Evolutionary conservation across 2,329 filamentous ascomycete species (phyloP).

Genomic region (Cadophora malorum): DNA sequence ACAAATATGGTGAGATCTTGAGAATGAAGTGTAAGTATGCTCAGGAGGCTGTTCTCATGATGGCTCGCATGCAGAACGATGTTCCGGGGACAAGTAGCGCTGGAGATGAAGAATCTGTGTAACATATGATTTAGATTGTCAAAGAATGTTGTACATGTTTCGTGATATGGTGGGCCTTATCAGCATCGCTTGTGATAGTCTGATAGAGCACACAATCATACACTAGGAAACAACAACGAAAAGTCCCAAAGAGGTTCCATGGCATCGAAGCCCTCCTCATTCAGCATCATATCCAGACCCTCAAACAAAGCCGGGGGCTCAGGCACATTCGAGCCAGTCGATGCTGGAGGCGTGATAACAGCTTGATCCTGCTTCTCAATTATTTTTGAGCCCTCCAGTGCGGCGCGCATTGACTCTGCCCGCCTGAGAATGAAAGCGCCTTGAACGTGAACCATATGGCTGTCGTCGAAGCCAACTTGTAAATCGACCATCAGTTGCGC

Average conservation of each 20-base stretch:
- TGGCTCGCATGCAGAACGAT: background rate
- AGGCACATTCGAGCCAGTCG: background rate
- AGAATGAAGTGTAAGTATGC: background rate
- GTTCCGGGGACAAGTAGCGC: background rate
- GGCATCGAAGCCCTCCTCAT: conserved; percentile 21
- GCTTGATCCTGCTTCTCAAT: background rate
- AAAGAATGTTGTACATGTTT: background rate
- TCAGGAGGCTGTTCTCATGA: background rate
- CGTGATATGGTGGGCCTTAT: background rate
- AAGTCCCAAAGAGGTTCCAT: conserved; percentile 28
- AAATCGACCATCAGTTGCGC: conserved; percentile 26
- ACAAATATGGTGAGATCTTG: background rate
- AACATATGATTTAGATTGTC: background rate
- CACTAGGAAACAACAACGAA: conserved; percentile 14
- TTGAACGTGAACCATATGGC: conserved; percentile 16
- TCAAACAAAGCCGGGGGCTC: conserved; percentile 19
- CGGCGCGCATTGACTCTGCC: conserved; percentile 18
- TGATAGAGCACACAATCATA: conserved; percentile 13
- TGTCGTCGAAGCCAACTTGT: conserved; percentile 5
- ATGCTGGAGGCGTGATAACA: background rate
- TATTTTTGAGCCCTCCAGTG: conserved; percentile 4
- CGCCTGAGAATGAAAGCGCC: conserved; percentile 19
- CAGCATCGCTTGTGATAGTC: too few relatives aligned
- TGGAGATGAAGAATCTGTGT: background rate
- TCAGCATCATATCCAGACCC: conserved; percentile 21